Conservation (phyloP, 305 asterid genomes). For the Salvia sclarea region DNA sequence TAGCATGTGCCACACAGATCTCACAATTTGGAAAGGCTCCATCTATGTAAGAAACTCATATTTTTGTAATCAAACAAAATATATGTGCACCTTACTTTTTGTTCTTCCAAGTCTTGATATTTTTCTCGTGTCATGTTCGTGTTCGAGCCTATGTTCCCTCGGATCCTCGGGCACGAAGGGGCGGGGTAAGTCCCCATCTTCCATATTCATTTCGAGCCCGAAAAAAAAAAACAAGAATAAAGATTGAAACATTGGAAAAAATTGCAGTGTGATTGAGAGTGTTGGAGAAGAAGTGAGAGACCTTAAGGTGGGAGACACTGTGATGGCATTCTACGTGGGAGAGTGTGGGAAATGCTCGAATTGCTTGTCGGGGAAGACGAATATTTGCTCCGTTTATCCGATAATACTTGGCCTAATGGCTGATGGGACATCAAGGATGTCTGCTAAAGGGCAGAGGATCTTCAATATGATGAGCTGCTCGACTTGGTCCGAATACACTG, state of each 20-base stretch:
- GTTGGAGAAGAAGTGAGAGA: conserved; percentile 53
- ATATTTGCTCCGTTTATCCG: conserved; percentile 69
- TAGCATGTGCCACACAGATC: conserved; percentile 67
- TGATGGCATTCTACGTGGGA: conserved; percentile 67
- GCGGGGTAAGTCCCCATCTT: conserved; percentile 60
- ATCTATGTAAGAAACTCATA: conserved; percentile 40
- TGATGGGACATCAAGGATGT: conserved; percentile 77
- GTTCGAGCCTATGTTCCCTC: conserved; percentile 64
- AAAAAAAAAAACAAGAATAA: background rate
- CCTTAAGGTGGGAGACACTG: conserved; percentile 59
- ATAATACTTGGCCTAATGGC: conserved; percentile 47
- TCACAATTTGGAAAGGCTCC: conserved; percentile 51
- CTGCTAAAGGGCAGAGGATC: conserved; percentile 47
- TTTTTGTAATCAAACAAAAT: too few species aligned
- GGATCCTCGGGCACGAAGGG: conserved; percentile 83
- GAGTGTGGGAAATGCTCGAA: conserved; percentile 74
- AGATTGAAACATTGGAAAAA: background rate
- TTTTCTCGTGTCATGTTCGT: background rate
- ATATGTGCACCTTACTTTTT: background rate
- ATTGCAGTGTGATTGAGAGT: conserved; percentile 60
- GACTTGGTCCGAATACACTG: conserved; percentile 77
- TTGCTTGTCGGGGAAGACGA: conserved; percentile 65
- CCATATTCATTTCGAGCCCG: background rate
- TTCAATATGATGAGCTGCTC: conserved; percentile 70
- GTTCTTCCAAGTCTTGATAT: background rate